These are phyloP conservation scores for Panaeolus papilionaceus DNA, from an alignment of 768 basidiomycete genomes.

Conservation along the genomic window DNA sequence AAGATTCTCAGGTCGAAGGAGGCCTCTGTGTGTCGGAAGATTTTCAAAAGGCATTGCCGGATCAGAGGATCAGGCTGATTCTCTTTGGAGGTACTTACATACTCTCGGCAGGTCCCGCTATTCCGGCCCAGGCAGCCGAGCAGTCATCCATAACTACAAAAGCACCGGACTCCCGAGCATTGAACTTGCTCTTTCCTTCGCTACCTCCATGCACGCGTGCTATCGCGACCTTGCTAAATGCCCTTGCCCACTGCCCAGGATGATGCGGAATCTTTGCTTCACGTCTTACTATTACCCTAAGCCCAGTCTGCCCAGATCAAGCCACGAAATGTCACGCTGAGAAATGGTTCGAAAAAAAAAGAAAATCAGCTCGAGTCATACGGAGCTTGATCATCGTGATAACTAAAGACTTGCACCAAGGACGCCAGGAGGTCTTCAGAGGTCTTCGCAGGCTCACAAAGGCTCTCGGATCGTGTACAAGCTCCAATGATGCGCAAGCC, in stretches of 20 bases:
- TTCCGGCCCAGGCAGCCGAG: background rate
- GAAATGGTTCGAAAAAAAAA: background rate
- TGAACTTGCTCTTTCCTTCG: background rate
- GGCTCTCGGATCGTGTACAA: background rate
- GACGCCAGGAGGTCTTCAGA: background rate
- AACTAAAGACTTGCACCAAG: background rate
- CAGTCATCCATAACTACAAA: background rate
- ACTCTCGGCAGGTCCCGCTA: background rate
- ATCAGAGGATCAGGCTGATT: background rate
- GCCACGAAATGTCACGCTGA: background rate
- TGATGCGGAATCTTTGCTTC: background rate
- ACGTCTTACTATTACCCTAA: background rate
- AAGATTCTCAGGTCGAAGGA: background rate
- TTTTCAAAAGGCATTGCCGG: background rate
- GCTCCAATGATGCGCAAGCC: background rate
- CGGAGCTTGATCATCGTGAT: background rate
- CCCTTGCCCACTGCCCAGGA: background rate
- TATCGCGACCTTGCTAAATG: background rate
- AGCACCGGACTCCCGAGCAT: background rate
- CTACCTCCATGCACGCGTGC: slow-evolving; percentile 6
- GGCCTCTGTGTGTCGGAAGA: background rate
- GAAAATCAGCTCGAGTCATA: background rate
- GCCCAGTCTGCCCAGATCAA: background rate
- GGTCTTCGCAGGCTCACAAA: background rate
- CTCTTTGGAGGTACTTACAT: no score